phyloP scores from a whole-genome alignment of 352 stramenopile genomes.

The Pythium rishiriense region DNA sequence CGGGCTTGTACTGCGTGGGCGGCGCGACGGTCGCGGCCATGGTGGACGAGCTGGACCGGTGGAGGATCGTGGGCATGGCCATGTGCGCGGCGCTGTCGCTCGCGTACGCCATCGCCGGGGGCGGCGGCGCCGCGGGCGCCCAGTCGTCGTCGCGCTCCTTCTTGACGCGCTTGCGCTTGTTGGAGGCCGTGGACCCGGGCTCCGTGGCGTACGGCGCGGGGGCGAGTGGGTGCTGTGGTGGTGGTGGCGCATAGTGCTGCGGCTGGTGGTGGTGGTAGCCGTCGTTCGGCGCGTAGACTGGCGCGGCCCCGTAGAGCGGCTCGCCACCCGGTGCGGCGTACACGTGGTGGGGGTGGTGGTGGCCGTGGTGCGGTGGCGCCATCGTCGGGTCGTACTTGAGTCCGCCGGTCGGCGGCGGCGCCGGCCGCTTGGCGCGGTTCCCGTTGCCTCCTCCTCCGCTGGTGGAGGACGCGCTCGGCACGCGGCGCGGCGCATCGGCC shows the following conservation, averaged over 20 bases:
- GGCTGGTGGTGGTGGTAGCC: neutral
- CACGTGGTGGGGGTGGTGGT: neutral
- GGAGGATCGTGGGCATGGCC: conserved; percentile 22
- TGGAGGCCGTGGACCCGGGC: conserved; percentile 14
- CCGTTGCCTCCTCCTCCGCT: neutral
- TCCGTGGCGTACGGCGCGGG: conserved; percentile 34
- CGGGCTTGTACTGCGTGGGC: conserved; percentile 8
- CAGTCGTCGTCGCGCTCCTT: conserved; percentile 32
- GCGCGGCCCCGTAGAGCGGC: neutral
- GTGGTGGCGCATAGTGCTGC: neutral
- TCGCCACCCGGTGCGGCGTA: neutral
- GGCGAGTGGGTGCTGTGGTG: neutral
- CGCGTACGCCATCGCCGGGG: conserved; percentile 11
- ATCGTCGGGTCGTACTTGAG: conserved; percentile 27
- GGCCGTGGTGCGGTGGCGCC: neutral
- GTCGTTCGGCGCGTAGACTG: conserved; percentile 1
- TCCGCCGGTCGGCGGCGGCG: conserved; percentile 6
- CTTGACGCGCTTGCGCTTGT: conserved; percentile 61
- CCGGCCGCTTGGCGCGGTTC: neutral
- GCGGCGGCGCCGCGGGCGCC: conserved; percentile 13
- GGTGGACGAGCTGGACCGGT: conserved; percentile 8
- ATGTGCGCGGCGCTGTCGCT: conserved; percentile 14
- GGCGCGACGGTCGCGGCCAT: neutral
- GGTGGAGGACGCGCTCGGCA: neutral
- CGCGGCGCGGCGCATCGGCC: conserved; percentile 13